Base-by-base conservation (phyloP, 495 filamentous ascomycete genomes). In the Hypoxylon lienhwacheense region DNA sequence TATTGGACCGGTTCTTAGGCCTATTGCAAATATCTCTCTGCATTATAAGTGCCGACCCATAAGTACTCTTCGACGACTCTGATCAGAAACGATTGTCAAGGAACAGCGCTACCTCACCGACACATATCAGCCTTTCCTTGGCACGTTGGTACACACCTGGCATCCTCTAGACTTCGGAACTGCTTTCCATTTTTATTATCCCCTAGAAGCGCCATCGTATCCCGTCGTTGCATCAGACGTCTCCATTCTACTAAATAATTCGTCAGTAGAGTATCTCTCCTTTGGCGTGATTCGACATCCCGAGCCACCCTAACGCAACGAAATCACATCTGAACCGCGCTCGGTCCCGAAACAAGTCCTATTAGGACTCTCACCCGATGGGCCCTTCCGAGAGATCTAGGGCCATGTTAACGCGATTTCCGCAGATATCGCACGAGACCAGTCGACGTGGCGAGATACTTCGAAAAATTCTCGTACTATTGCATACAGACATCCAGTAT, bases 401-500 rank as follows among this genome's bases (percentile, higher is more conserved):
- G 14, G 19, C 17, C 22, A 40, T 19, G 31, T 36, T 19, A 33
- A 34, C 25, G 14, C 32, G 47, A 37, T 25, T 29, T 3, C 22
- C 29, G 33, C 16, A 25, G 34, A 19, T 2, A 32, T 39, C 32
- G 25, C 28, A 25, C 39, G 53, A 57, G 22, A 46, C 6, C 12
- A 33, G 22, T 10, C 12, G 34, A 28, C 37, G 25, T 46, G 44
- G 39, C 31, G 49, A 44, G 21, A n/a, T 15, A 8, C 0, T 2
- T 37, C 15, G 5, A 24, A 37, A 25, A n/a, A 5, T 3, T 7
- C 25, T 17, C 24, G 25, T 26, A 42, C 25, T 40, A 34, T 49
- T 48, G 53, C 46, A 47, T 16, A 47, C 28, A 26, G 25, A 37
- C 19, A n/a, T 22, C 21, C 29, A 24, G 11, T 47, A 22, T 37